Percentiles rank a stretch among this genome's conserved stretches.
Evolutionary conservation across 345 rosid species (phyloP).

Genomic region (Eucalyptus erythrocorys): DNA sequence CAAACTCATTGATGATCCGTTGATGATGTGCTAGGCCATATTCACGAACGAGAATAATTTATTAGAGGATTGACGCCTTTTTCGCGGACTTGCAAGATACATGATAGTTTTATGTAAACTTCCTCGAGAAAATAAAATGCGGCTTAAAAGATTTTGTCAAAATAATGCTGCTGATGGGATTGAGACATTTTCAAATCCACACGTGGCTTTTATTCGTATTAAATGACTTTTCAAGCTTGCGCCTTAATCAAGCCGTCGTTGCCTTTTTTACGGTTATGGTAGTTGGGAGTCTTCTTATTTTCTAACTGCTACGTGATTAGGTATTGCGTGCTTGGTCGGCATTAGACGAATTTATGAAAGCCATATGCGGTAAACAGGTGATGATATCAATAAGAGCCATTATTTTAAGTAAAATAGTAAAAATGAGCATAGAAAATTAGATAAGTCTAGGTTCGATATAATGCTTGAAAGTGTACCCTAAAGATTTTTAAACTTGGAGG

Average conservation of each 20-base stretch:
- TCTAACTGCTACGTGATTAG: not conserved
- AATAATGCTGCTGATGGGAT: not conserved
- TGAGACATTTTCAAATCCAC: not conserved
- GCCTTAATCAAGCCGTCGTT: not conserved
- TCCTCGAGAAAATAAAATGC: no score
- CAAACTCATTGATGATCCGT: not conserved
- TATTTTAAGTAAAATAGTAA: not conserved
- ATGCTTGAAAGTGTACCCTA: not conserved
- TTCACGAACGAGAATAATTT: not conserved
- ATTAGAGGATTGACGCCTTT: not conserved
- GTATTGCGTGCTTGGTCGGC: not conserved
- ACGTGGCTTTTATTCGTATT: not conserved
- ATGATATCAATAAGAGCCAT: not conserved
- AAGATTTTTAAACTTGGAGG: not conserved
- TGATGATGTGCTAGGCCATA: not conserved
- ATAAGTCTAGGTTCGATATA: not conserved
- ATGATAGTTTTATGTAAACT: no score
- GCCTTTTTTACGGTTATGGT: not conserved
- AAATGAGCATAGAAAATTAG: no score
- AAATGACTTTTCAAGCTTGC: not conserved
- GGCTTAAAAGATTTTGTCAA: not conserved
- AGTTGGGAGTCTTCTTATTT: not conserved
- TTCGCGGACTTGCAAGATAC: not conserved
- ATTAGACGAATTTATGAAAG: not conserved
- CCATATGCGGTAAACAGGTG: not conserved